These are phyloP conservation scores for Singerocomus inundabilis DNA, from an alignment of 1,284 basidiomycete genomes.

Conservation along the genomic window DNA sequence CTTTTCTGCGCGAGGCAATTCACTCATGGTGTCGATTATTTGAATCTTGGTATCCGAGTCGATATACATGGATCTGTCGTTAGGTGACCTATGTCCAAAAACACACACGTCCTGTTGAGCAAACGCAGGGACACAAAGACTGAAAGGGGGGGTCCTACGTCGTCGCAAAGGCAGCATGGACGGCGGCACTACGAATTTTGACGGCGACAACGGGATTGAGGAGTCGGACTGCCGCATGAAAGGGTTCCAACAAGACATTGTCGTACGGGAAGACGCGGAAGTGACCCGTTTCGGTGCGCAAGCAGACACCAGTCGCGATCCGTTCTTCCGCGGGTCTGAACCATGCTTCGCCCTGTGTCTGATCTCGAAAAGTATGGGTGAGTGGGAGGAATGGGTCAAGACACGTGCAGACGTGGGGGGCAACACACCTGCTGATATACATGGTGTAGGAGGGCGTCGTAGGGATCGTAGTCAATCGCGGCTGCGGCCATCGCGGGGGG, in stretches of 20 bases:
- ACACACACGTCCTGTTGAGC: neutral
- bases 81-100: conserved; percentile 3
- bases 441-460: conserved; percentile 38
- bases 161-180: conserved; percentile 74
- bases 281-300: conserved; percentile 59
- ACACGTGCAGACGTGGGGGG: neutral
- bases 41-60: conserved; percentile 72
- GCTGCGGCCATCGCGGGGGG: conserved; percentile 12
- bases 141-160: conserved; percentile 29
- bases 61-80: conserved; percentile 49
- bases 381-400: no score
- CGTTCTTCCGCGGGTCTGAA: conserved; percentile 52
- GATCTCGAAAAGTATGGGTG: conserved; percentile 27
- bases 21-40: conserved; percentile 63
- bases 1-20: conserved; percentile 74
- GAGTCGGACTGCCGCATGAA: conserved; percentile 68
- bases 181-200: conserved; percentile 74
- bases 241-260: conserved; percentile 62
- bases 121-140: neutral
- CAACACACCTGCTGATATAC: conserved; percentile 34
- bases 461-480: conserved; percentile 38
- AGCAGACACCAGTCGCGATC: conserved; percentile 59
- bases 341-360: conserved; percentile 60
- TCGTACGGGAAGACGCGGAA: conserved; percentile 77
- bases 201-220: conserved; percentile 82